Conservation (phyloP, 331 rosid genomes). For the Telfairia occidentalis region DNA sequence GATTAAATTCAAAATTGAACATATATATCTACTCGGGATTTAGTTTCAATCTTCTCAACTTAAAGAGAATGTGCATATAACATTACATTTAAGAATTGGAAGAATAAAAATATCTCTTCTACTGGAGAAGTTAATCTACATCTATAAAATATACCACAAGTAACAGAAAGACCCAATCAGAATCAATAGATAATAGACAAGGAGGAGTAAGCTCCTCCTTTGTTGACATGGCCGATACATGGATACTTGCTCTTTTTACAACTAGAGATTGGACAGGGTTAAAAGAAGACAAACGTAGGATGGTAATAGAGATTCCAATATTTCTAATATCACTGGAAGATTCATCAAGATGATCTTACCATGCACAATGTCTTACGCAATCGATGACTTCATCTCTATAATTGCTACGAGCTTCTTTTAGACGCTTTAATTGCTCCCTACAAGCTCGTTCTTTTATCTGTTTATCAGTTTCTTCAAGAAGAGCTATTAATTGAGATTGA, state of each 20-base stretch:
- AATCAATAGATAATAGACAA: neutral
- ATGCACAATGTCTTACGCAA: slow-evolving; percentile 81
- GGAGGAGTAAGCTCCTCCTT: neutral
- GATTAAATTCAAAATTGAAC: neutral
- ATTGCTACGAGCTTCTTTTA: slow-evolving; percentile 80
- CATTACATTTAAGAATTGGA: neutral
- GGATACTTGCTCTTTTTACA: neutral
- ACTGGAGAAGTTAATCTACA: neutral
- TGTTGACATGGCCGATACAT: neutral
- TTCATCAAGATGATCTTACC: slow-evolving; percentile 46
- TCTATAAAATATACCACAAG: neutral
- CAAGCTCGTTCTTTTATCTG: slow-evolving; percentile 73
- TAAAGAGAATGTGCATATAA: neutral
- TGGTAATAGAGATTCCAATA: neutral
- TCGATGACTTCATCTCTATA: slow-evolving; percentile 76
- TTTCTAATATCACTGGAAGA: neutral
- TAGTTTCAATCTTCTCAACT: neutral
- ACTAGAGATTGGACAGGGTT: neutral
- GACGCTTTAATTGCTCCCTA: slow-evolving; percentile 63
- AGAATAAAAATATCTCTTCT: neutral
- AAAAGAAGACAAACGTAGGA: neutral
- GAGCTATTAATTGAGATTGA: slow-evolving; percentile 76
- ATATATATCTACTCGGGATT: neutral
- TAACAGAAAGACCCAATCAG: neutral
- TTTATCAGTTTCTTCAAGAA: slow-evolving; percentile 86